Percentiles rank a stretch among this genome's conserved stretches.
Conservation (phyloP, 2,329 filamentous ascomycete genomes). For the Penicillium paneum region DNA sequence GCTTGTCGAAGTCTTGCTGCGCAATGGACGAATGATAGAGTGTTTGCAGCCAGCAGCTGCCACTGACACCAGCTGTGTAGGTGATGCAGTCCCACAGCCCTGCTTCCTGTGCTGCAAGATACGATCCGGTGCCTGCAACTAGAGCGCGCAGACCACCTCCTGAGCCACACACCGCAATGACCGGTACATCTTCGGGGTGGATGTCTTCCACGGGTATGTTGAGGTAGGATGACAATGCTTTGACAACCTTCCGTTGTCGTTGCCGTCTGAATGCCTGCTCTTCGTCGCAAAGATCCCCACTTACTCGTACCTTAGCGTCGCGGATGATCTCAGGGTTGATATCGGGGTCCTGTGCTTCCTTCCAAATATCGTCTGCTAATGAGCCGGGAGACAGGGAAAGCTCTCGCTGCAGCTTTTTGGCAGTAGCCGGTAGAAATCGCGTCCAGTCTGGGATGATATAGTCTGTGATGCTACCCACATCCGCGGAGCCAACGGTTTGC, state of each 20-base stretch:
- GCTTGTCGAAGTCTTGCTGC: constrained; percentile 61
- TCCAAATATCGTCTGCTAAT: constrained; percentile 89
- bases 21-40: constrained; percentile 81
- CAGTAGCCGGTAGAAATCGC: constrained; percentile 67
- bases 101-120: constrained; percentile 77
- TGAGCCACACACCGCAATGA: constrained; percentile 90
- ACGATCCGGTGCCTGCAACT: constrained; percentile 84
- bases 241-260: constrained; percentile 64
- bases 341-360: constrained; percentile 77
- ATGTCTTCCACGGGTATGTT: constrained; percentile 73
- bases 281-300: constrained; percentile 74
- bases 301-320: constrained; percentile 78
- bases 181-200: constrained; percentile 88
- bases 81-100: constrained; percentile 92
- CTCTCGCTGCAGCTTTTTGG: constrained; percentile 81
- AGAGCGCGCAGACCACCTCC: constrained; percentile 87
- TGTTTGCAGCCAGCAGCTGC: constrained; percentile 91
- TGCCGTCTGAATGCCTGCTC: constrained; percentile 72
- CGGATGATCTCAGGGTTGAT: constrained; percentile 84
- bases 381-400: constrained; percentile 84
- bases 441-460: constrained; percentile 81
- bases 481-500: constrained; percentile 39
- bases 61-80: constrained; percentile 92
- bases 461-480: constrained; percentile 59
- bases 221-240: constrained; percentile 78